Conservation (phyloP, 345 rosid genomes). For the Salix udensis region DNA sequence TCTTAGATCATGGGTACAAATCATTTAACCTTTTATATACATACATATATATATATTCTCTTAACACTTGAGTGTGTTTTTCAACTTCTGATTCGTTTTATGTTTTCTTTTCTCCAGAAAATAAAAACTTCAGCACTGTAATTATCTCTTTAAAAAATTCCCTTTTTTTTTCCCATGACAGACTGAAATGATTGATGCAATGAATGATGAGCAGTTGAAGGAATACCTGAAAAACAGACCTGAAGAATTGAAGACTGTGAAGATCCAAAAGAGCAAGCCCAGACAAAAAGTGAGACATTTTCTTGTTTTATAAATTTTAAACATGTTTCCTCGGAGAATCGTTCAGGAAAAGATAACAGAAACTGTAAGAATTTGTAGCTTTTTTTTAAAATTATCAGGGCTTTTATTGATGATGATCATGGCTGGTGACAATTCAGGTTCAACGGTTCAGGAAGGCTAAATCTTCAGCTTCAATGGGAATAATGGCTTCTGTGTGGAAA, state of each 20-base stretch:
- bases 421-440: conserved; percentile 14
- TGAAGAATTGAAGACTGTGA: conserved; percentile 19
- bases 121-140: too few species aligned
- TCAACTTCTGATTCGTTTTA: too few species aligned
- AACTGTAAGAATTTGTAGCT: background rate
- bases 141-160: too few species aligned
- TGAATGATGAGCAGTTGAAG: conserved; percentile 36
- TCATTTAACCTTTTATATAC: background rate
- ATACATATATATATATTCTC: too few species aligned
- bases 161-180: background rate
- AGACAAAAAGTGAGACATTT: conserved; percentile 16
- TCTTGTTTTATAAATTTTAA: too few species aligned
- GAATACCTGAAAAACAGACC: conserved; percentile 36
- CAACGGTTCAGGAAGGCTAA: conserved; percentile 15
- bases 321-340: background rate
- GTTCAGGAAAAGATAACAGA: background rate
- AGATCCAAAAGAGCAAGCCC: conserved; percentile 21
- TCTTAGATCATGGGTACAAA: conserved; percentile 28
- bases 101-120: too few species aligned
- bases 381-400: background rate
- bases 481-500: conserved; percentile 44
- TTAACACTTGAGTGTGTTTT: too few species aligned
- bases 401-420: background rate
- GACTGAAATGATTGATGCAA: conserved; percentile 22
- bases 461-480: conserved; percentile 22